Evolutionary conservation across 78 protist genomes (phyloP).

Genomic region (Guillardia theta): DNA sequence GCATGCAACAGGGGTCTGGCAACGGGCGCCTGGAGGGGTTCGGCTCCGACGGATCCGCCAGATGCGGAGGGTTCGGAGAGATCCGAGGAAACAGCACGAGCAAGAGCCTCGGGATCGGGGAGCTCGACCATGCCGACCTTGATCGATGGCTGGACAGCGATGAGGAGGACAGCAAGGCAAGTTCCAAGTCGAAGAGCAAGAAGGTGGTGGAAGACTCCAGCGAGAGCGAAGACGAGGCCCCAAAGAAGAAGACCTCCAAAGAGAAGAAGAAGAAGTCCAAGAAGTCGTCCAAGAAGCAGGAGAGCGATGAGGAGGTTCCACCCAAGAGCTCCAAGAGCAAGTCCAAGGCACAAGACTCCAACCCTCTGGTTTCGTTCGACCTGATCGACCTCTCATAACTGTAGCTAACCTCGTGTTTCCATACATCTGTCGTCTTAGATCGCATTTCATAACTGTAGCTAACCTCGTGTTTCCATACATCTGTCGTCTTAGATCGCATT

Average conservation of each 20-base stretch:
- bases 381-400: conserved; percentile 3
- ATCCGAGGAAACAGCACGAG: no score
- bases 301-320: neutral
- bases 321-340: neutral
- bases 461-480: no score
- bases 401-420: no score
- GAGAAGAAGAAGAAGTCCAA: neutral
- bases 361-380: neutral
- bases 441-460: no score
- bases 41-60: no score
- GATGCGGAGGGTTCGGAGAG: no score
- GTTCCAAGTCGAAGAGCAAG: neutral
- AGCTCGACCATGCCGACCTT: neutral
- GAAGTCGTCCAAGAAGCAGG: neutral
- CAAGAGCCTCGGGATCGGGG: neutral
- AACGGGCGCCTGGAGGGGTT: no score
- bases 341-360: neutral
- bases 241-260: neutral
- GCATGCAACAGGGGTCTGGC: no score
- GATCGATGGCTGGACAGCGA: neutral
- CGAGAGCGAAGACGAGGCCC: neutral
- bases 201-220: no score
- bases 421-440: no score
- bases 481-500: no score
- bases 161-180: neutral